A percentile compares a stretch with the other conserved stretches of the same genome.
Evolutionary conservation across 768 basidiomycete genomes (phyloP).

Genomic region (Tulasnella calospora): DNA sequence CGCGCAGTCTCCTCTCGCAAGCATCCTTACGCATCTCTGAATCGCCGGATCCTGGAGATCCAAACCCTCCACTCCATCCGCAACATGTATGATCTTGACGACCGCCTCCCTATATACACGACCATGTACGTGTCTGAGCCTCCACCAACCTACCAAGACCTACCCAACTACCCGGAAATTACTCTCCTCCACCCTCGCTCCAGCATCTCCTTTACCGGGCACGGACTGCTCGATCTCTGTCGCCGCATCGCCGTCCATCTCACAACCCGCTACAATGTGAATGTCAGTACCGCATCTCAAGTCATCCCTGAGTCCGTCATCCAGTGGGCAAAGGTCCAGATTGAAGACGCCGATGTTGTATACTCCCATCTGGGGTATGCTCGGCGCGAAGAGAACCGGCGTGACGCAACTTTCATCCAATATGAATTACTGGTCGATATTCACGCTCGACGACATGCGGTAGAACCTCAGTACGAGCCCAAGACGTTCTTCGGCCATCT

Average conservation of each 20-base stretch:
- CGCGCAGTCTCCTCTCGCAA: conserved; percentile 45
- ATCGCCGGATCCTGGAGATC: conserved; percentile 49
- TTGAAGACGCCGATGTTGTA: background rate
- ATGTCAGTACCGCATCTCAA: background rate
- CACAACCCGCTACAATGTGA: background rate
- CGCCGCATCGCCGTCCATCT: conserved; percentile 5
- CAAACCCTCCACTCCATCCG: conserved; percentile 40
- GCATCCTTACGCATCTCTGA: conserved; percentile 43
- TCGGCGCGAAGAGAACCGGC: background rate
- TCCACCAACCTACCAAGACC: background rate
- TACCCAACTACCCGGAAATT: background rate
- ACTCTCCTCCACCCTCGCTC: background rate
- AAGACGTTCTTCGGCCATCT: background rate
- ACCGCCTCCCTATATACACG: background rate
- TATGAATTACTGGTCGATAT: background rate
- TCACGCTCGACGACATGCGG: background rate
- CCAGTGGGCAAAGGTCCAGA: background rate
- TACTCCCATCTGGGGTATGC: background rate
- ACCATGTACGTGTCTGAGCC: background rate
- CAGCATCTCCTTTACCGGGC: background rate
- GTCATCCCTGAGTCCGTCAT: background rate
- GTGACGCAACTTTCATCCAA: background rate
- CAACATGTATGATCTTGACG: conserved; percentile 44
- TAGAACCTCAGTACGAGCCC: background rate
- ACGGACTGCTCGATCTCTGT: background rate